These are phyloP conservation scores for Amphibolis antarctica DNA, from an alignment of 106 monocot genomes.

Conservation along the genomic window DNA sequence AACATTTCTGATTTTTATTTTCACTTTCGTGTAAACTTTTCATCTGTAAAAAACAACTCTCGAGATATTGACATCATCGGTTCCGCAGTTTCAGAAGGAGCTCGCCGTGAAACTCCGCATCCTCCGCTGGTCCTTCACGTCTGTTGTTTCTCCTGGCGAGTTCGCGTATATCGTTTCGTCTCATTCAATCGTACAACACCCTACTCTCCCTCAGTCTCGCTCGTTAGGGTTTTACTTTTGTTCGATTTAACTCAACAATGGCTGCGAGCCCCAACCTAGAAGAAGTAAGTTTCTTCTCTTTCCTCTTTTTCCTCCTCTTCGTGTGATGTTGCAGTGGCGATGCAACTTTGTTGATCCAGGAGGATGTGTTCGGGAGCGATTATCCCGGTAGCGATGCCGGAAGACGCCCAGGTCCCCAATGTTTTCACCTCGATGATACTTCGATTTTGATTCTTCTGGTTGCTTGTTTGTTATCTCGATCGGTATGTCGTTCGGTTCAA, in stretches of 20 bases:
- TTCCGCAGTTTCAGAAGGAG: too few relatives aligned
- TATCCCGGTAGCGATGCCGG: constrained; percentile 19
- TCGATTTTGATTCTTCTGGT: neutral
- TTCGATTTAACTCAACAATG: neutral
- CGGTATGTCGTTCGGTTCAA: neutral
- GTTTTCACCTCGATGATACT: neutral
- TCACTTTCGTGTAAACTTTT: too few relatives aligned
- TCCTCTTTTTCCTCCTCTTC: neutral
- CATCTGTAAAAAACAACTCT: too few relatives aligned
- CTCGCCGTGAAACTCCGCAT: too few relatives aligned
- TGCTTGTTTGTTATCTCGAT: neutral
- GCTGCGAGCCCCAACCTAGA: constrained; percentile 26
- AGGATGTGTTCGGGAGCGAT: constrained; percentile 50
- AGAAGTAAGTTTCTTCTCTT: constrained; percentile 15
- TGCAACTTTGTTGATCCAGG: constrained; percentile 18
- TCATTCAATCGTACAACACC: too few relatives aligned
- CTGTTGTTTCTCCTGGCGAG: too few relatives aligned
- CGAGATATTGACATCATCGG: too few relatives aligned
- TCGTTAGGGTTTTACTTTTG: too few relatives aligned
- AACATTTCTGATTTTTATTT: too few relatives aligned
- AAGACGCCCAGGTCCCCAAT: constrained; percentile 26
- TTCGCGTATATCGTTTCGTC: too few relatives aligned
- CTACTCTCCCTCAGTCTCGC: too few relatives aligned
- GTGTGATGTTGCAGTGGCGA: neutral
- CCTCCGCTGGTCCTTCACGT: too few relatives aligned